Base-by-base conservation (phyloP, 805 yeast genomes). In the Wickerhamomyces silvicola region DNA sequence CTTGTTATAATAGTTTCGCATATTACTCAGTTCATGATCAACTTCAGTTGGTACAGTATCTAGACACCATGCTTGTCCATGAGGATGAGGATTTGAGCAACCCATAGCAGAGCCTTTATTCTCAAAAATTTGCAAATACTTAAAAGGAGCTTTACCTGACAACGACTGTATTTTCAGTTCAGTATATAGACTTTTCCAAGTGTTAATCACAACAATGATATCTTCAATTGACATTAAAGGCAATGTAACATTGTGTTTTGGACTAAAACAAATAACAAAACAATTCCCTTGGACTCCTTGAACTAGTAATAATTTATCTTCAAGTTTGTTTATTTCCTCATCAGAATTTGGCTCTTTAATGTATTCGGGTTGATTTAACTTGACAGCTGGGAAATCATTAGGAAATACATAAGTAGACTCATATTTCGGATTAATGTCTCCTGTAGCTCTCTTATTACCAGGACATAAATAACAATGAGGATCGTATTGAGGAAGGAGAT, bases 61-160 rank as follows among this genome's bases (percentile, higher is more conserved):
- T 34, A 79, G 62, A 55, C 81, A 73, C 90, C 90, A 81, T 10
- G 81, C 84, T 58, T 81, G 90, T 18, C 88, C 85, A 49, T 81
- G 90, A 7, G 88, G 87, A 56, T 81, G 90, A 3, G 85, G 81
- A 49, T 81, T 81, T 4, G 86, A 79, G 49, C 88, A 81, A 24
- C 88, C 88, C 88, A 81, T 81, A 6, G 83, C 81, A 25, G 76
- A 63, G 19, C 88, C 88, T 55, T 81, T 81, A 53, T 81, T 81
- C 52, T 81, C 90, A 50, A 81, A 81, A 23, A 81, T 76, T 57
- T 80, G 87, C 38, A 80, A 56, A 55, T 81, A 79, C 40, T 66
- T 65, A 50, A 52, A 71, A 19, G 81, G 74, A 20, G 55, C 57
- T 3, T 58, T 54, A n/a, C 56, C 54, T 12, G 47, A 44, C 6